These are phyloP conservation scores for Pseudoneurospora amorphoporcata DNA, from an alignment of 495 filamentous ascomycete genomes.

Conservation along the genomic window DNA sequence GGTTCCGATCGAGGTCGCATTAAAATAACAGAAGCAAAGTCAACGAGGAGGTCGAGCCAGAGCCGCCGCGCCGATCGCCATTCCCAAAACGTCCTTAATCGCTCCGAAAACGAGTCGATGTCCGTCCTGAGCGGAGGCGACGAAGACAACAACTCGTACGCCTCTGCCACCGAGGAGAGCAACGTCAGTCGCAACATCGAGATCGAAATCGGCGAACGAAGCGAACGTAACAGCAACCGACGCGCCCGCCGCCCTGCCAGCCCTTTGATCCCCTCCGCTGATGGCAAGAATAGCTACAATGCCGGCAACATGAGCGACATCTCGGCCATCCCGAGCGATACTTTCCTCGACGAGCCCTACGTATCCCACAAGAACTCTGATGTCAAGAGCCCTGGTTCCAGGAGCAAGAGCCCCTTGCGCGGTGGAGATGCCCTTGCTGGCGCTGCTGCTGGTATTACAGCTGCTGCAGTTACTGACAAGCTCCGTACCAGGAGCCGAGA, in stretches of 20 bases:
- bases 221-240: conserved; percentile 31
- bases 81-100: conserved; percentile 33
- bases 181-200: conserved; percentile 65
- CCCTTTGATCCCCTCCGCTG: conserved; percentile 41
- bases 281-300: conserved; percentile 51
- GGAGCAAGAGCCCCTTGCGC: conserved; percentile 27
- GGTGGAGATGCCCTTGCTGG: conserved; percentile 25
- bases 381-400: conserved; percentile 16
- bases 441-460: conserved; percentile 26
- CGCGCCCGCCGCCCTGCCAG: conserved; percentile 41
- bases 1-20: conserved; percentile 49
- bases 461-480: conserved; percentile 41
- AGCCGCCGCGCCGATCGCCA: conserved; percentile 53
- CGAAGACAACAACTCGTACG: conserved; percentile 51
- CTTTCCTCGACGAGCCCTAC: conserved; percentile 59
- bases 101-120: conserved; percentile 26
- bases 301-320: conserved; percentile 62
- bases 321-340: conserved; percentile 82
- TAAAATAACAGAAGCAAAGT: conserved; percentile 67
- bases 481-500: conserved; percentile 30
- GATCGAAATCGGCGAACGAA: conserved; percentile 33
- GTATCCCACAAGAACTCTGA: conserved; percentile 21
- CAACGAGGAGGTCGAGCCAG: conserved; percentile 42
- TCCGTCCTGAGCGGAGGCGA: conserved; percentile 30
- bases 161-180: conserved; percentile 68